Evolutionary conservation across 345 rosid genomes (phyloP).

Genomic region (Capsella bursapastoris): DNA sequence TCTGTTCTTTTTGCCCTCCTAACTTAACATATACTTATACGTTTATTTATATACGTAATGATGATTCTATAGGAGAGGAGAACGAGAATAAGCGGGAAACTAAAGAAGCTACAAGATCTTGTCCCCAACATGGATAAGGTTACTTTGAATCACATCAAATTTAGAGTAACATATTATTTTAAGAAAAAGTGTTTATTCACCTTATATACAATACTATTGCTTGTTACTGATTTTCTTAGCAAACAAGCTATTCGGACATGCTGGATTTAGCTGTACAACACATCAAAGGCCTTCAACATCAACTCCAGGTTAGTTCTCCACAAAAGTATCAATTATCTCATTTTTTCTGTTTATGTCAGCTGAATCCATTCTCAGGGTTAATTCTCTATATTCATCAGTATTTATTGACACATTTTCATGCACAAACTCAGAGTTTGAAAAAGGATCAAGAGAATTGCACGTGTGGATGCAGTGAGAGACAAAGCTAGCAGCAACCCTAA

Average conservation of each 20-base stretch:
- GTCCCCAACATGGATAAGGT: slow-evolving; percentile 99
- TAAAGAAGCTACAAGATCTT: slow-evolving; percentile 95
- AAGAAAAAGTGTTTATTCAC: background rate
- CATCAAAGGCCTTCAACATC: slow-evolving; percentile 89
- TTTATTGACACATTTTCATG: background rate
- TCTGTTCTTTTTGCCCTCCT: background rate
- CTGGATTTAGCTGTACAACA: slow-evolving; percentile 95
- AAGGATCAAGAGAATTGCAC: slow-evolving; percentile 73
- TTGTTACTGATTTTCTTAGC: slow-evolving; percentile 52
- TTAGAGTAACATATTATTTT: background rate
- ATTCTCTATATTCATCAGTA: background rate
- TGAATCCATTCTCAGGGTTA: slow-evolving; percentile 14
- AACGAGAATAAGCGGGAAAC: slow-evolving; percentile 90
- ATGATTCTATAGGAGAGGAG: slow-evolving; percentile 75
- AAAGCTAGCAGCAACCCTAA: slow-evolving; percentile 20
- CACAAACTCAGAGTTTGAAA: slow-evolving; percentile 65
- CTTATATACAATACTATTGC: background rate
- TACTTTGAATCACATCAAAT: slow-evolving; percentile 6
- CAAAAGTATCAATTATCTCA: slow-evolving; percentile 3
- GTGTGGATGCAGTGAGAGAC: slow-evolving; percentile 60
- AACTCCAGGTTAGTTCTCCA: slow-evolving; percentile 72
- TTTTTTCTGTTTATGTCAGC: slow-evolving; percentile 5
- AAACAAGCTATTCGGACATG: slow-evolving; percentile 98
- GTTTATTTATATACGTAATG: background rate
- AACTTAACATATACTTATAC: background rate